Percentiles rank a stretch among this genome's conserved stretches.
These are phyloP conservation scores for Niveomyces coronatus DNA, from an alignment of 2,329 filamentous ascomycete species.

Conservation along the genomic window DNA sequence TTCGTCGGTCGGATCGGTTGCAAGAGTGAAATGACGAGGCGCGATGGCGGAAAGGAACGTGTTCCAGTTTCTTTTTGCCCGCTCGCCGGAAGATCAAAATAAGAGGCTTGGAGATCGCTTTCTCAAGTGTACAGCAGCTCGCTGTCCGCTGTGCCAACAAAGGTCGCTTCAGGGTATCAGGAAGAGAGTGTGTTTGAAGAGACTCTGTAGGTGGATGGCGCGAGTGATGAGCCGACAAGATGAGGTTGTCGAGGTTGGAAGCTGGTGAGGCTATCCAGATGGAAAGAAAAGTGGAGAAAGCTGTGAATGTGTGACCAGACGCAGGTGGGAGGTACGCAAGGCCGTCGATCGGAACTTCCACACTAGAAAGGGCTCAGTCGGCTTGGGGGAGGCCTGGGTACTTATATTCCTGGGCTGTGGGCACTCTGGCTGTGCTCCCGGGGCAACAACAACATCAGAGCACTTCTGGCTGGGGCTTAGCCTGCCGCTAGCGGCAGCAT, in stretches of 20 bases:
- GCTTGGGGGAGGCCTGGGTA: conserved; percentile 43
- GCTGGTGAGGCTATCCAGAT: conserved; percentile 7
- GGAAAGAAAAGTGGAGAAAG: conserved; percentile 26
- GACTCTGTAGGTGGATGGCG: conserved; percentile 7
- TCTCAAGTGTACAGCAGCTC: conserved; percentile 6
- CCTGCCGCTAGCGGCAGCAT: conserved; percentile 21
- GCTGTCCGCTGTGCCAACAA: conserved; percentile 9
- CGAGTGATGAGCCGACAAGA: conserved; percentile 4
- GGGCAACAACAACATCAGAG: conserved; percentile 34
- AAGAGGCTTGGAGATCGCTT: conserved; percentile 18
- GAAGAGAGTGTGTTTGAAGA: conserved; percentile 8
- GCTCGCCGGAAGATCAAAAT: conserved; percentile 15
- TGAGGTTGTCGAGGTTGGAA: conserved; percentile 5
- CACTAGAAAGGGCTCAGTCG: conserved; percentile 39
- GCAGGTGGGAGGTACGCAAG: conserved; percentile 39
- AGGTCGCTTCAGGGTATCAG: conserved; percentile 8
- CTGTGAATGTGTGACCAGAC: conserved; percentile 29
- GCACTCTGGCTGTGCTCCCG: conserved; percentile 29
- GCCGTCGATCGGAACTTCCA: conserved; percentile 47
- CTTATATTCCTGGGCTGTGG: conserved; percentile 44
- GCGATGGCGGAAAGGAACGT: conserved; percentile 29
- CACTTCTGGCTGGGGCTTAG: conserved; percentile 22
- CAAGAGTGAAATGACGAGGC: conserved; percentile 15
- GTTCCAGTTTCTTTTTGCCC: conserved; percentile 29
- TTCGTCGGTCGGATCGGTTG: conserved; percentile 27